Conservation (phyloP, 768 basidiomycete genomes). For the Phlebiopsis gigantea region DNA sequence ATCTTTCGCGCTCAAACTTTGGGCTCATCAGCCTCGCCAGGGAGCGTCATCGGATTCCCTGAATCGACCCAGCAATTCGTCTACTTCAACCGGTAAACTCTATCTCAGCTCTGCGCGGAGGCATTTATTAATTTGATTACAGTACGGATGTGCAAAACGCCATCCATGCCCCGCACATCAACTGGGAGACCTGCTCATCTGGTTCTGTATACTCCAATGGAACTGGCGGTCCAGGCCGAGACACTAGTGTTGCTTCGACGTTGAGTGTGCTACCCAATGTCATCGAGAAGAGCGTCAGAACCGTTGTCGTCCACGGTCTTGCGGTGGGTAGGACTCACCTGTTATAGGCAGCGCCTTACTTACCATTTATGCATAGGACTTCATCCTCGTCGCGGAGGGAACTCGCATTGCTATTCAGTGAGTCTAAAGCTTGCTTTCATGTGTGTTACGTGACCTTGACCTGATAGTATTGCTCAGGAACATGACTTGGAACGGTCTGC, state of each 20-base stretch:
- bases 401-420: conserved; percentile 33
- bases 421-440: not conserved
- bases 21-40: conserved; percentile 48
- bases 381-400: conserved; percentile 31
- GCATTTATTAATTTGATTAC: not conserved
- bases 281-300: conserved; percentile 32
- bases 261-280: conserved; percentile 32
- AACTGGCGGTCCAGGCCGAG: conserved; percentile 21
- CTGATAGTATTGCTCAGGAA: conserved; percentile 17
- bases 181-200: conserved; percentile 25
- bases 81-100: conserved; percentile 40
- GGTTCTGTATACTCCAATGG: conserved; percentile 25
- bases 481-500: conserved; percentile 31
- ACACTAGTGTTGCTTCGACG: conserved; percentile 28
- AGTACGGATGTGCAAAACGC: conserved; percentile 28
- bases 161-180: conserved; percentile 32
- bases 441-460: not conserved
- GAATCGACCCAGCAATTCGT: conserved; percentile 46
- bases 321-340: conserved; percentile 16
- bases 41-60: conserved; percentile 82
- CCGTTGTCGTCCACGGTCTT: conserved; percentile 30
- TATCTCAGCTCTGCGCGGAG: conserved; percentile 9
- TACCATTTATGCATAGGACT: conserved; percentile 24
- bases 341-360: not conserved
- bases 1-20: not conserved